Conservation (phyloP, 495 filamentous ascomycete genomes). For the Tuber umbilicatum region DNA sequence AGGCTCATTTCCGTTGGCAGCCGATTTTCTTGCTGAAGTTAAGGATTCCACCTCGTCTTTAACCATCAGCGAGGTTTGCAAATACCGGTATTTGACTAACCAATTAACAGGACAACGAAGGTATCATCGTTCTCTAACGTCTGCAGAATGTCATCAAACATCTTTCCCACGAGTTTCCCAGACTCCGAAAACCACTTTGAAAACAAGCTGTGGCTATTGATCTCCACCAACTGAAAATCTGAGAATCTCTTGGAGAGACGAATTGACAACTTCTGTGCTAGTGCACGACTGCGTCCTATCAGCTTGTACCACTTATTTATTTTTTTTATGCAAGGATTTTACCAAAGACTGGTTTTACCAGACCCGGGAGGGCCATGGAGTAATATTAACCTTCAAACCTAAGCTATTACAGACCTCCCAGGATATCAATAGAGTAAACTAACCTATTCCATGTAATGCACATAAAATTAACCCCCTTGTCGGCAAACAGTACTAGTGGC, state of each 20-base stretch:
- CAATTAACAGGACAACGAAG: slow-evolving; percentile 50
- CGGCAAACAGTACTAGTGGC: slow-evolving; percentile 42
- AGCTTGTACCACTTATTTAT: not conserved
- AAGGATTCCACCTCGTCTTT: slow-evolving; percentile 54
- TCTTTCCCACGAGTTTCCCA: slow-evolving; percentile 49
- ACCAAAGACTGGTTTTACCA: slow-evolving; percentile 37
- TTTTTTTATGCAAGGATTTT: not conserved
- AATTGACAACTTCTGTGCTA: slow-evolving; percentile 55
- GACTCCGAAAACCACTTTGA: slow-evolving; percentile 55
- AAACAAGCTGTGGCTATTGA: slow-evolving; percentile 50
- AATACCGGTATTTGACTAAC: slow-evolving; percentile 15
- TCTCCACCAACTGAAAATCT: slow-evolving; percentile 48
- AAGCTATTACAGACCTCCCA: slow-evolving; percentile 33
- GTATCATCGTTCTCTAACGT: slow-evolving; percentile 47
- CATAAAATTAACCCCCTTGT: slow-evolving; percentile 40
- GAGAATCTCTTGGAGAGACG: slow-evolving; percentile 48
- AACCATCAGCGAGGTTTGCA: slow-evolving; percentile 1
- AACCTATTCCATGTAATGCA: slow-evolving; percentile 44
- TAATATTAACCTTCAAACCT: slow-evolving; percentile 41
- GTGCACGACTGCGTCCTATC: slow-evolving; percentile 43
- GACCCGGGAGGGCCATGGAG: slow-evolving; percentile 53
- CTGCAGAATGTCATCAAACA: slow-evolving; percentile 49
- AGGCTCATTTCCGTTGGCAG: slow-evolving; percentile 48
- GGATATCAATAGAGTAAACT: not conserved
- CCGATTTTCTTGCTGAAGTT: slow-evolving; percentile 46